Base-by-base conservation (phyloP, 73 alveolate genomes). In the Symbiodinium natans region DNA sequence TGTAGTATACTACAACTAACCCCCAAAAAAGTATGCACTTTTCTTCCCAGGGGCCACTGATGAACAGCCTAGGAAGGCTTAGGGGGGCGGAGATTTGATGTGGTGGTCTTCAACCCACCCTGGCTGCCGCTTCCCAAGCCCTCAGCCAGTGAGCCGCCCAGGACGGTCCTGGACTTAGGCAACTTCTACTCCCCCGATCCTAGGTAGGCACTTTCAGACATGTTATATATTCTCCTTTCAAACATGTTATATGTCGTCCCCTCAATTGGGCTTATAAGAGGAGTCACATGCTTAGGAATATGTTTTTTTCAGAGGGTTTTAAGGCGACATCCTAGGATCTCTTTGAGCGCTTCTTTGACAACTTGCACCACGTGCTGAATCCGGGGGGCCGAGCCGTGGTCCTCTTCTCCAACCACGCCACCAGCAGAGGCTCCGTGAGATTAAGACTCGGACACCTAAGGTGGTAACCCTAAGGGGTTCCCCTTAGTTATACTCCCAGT, bases 91-190 rank as follows among this genome's bases (percentile, higher is more conserved):
- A 46, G 27, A 38, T 92, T 63, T 36, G 98, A 92, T 48, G 36
- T 92, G 71, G 98, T 92, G 84, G 98, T 92, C 42, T 92, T 92
- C 84, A 92, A 92, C 43, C 98, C 98, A 54, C 98, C 98, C 8
- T 92, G 98, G 98, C 40, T 92, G 36, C 98, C 98, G 38, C 88
- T 90, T 19, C 97, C 97, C 13, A 4, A 27, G 54, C 31, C 80
- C 9, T 4, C 29, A 0, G 42, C 77, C 21, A 82, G 42, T 21
- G 95, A 89, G 75, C 95, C 95, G 29, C 43, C 86, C 27, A 82
- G 97, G 52, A 90, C 82, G 33, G 36, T 39, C 29, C 89, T 90
- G 75, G 97, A 90, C 39, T 21, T 54, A 0, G 97, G 97, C 77
- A 90, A 90, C 42, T 90, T 90, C 88, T 90, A 90, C 17, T 63